phyloP scores from a whole-genome alignment of 495 filamentous ascomycete genomes.

The Penicillium cosmopolitanum region DNA sequence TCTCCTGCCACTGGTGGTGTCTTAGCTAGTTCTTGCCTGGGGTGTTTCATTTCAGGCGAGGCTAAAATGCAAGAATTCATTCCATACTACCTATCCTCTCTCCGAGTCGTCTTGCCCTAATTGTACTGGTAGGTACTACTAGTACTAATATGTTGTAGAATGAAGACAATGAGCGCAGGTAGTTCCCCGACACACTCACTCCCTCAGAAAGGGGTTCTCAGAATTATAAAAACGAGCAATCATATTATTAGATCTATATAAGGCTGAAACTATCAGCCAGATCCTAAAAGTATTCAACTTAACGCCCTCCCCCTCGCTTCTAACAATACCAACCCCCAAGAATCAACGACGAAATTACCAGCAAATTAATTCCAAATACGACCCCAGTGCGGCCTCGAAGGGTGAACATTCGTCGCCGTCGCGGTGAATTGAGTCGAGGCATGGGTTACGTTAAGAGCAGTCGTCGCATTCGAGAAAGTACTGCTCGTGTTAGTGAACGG shows the following conservation, averaged over 20 bases:
- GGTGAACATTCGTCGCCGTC: neutral
- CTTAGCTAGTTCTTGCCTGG: neutral
- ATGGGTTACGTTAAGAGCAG: conserved; percentile 13
- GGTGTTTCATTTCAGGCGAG: neutral
- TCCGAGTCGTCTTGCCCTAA: neutral
- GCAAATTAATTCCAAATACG: conserved; percentile 4
- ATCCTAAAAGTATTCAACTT: neutral
- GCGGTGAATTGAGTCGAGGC: neutral
- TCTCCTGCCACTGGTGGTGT: neutral
- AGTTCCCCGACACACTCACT: neutral
- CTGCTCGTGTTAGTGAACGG: conserved; percentile 25
- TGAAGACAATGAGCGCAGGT: too few species aligned
- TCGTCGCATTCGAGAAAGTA: conserved; percentile 21
- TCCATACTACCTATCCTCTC: neutral
- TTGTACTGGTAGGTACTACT: neutral
- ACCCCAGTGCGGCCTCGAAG: neutral
- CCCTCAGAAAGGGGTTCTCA: neutral
- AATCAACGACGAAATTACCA: neutral
- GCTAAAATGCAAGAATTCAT: conserved; percentile 8
- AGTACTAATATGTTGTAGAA: neutral
- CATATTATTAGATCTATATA: neutral
- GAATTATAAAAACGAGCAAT: neutral
- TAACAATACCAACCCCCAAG: neutral
- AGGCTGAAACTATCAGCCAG: neutral
- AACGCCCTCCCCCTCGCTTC: neutral